Conservation (phyloP, 1,284 basidiomycete species). For the Rhizoctonia solani region DNA sequence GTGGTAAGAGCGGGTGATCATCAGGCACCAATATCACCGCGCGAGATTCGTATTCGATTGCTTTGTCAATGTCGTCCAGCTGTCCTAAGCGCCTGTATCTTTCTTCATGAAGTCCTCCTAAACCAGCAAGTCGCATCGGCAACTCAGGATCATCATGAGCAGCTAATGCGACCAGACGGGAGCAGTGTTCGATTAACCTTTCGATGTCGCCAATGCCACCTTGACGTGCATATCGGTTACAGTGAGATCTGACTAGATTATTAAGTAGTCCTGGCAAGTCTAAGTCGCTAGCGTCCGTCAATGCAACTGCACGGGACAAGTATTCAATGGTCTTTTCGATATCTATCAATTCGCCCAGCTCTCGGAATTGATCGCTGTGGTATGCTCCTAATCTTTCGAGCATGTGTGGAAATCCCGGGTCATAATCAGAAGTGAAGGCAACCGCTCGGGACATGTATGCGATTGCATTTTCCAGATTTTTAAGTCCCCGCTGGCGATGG, state of each 20-base stretch:
- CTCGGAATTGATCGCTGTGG: no score
- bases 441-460: no score
- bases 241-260: background rate
- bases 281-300: background rate
- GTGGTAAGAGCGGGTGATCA: no score
- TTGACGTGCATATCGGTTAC: background rate
- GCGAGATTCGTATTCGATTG: no score
- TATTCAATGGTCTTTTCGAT: background rate
- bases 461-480: no score
- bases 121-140: background rate
- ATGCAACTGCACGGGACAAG: background rate
- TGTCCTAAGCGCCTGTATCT: background rate
- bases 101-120: background rate
- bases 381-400: no score
- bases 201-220: background rate
- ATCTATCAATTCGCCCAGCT: background rate
- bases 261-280: background rate
- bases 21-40: no score
- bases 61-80: no score
- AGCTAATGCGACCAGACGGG: background rate
- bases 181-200: background rate
- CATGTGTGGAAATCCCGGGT: no score
- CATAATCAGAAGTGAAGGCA: no score
- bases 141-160: background rate
- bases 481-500: no score